phyloP scores from a whole-genome alignment of 345 rosid species.

The Boechera stricta region DNA sequence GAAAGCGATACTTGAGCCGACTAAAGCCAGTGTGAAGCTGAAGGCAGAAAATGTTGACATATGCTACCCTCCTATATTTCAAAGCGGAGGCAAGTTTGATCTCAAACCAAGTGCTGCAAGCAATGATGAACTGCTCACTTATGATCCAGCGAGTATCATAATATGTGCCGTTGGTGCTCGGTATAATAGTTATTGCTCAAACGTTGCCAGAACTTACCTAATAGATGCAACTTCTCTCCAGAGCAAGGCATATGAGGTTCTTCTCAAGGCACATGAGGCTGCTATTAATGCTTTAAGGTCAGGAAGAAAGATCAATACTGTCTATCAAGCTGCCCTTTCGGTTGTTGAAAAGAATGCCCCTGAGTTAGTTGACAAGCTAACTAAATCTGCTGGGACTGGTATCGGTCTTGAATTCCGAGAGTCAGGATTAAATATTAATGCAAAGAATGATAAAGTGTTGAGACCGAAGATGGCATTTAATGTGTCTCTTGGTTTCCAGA shows the following conservation, averaged over 20 bases:
- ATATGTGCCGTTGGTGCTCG: constrained; percentile 88
- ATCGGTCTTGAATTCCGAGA: constrained; percentile 96
- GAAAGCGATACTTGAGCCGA: constrained; percentile 84
- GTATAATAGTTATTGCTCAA: constrained; percentile 92
- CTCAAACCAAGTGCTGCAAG: constrained; percentile 94
- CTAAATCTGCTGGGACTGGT: constrained; percentile 96
- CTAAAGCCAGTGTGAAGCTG: constrained; percentile 80
- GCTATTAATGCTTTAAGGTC: constrained; percentile 74
- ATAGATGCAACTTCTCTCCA: constrained; percentile 85
- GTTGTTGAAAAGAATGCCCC: constrained; percentile 87
- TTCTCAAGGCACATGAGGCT: constrained; percentile 92
- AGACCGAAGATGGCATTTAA: constrained; percentile 79
- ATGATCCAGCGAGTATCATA: constrained; percentile 88
- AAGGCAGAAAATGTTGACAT: constrained; percentile 91
- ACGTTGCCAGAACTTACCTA: constrained; percentile 79
- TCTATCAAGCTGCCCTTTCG: constrained; percentile 77
- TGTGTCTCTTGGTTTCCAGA: constrained; percentile 89
- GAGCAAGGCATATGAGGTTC: constrained; percentile 90
- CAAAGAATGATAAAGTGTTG: constrained; percentile 72
- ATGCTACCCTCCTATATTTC: constrained; percentile 95
- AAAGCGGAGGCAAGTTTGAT: constrained; percentile 93
- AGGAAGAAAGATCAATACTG: constrained; percentile 70
- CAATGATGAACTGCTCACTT: constrained; percentile 74
- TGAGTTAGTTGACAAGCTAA: constrained; percentile 68
- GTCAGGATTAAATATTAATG: constrained; percentile 78